Conservation (phyloP, 768 basidiomycete genomes). For the Trametes cinnabarina region DNA sequence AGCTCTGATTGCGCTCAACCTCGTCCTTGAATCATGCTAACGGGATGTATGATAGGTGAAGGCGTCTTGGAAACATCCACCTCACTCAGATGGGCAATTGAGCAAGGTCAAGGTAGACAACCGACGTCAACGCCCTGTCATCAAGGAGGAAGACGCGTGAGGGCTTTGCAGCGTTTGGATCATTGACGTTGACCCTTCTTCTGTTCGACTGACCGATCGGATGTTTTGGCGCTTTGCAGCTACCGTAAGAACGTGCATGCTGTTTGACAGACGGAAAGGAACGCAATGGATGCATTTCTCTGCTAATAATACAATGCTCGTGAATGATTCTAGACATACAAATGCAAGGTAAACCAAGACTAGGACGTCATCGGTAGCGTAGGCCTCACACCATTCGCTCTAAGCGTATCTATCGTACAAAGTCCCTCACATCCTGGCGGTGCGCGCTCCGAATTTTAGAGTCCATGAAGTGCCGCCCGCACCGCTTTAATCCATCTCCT, state of each 20-base stretch:
- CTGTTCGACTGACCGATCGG: too few species aligned
- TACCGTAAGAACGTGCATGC: too few species aligned
- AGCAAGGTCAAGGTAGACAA: slow-evolving; percentile 9
- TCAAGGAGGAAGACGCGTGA: slow-evolving; percentile 7
- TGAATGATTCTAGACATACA: slow-evolving; percentile 11
- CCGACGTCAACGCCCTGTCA: slow-evolving; percentile 1
- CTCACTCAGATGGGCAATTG: background rate
- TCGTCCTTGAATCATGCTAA: background rate
- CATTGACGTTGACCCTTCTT: too few species aligned
- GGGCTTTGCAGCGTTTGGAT: too few species aligned
- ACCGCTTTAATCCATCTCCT: slow-evolving; percentile 57
- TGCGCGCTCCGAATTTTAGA: background rate
- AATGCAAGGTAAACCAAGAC: slow-evolving; percentile 8
- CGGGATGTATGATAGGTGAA: background rate
- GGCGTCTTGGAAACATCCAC: slow-evolving; percentile 1
- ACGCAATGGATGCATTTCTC: background rate
- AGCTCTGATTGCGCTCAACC: background rate
- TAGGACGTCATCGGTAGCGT: background rate
- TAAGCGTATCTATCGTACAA: background rate
- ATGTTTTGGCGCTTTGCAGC: too few species aligned
- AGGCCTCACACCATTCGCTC: background rate
- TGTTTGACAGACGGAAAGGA: background rate
- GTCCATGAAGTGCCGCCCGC: background rate
- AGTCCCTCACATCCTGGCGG: background rate
- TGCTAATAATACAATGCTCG: slow-evolving; percentile 16